A percentile compares a stretch with the other conserved stretches of the same genome.
Evolutionary conservation across 2,329 filamentous ascomycete species (phyloP).

Genomic region (Stachybotrys chartarum): DNA sequence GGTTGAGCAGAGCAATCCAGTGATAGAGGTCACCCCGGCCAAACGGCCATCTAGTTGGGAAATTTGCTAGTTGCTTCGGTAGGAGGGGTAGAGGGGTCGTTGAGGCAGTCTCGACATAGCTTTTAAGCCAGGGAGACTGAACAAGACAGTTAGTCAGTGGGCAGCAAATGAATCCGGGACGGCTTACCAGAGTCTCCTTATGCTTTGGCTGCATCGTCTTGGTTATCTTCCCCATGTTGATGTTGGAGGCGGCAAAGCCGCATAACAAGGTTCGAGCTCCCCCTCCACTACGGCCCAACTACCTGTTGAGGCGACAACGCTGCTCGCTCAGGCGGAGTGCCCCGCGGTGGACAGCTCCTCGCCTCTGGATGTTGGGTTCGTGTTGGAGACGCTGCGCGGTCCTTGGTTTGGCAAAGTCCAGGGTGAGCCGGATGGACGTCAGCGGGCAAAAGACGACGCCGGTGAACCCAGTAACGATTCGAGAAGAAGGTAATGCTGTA

Average conservation of each 20-base stretch:
- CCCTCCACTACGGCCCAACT: constrained; percentile 47
- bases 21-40: constrained; percentile 94
- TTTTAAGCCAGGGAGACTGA: constrained; percentile 80
- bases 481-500: background rate
- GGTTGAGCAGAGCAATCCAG: constrained; percentile 92
- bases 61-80: constrained; percentile 67
- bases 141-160: constrained; percentile 14
- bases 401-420: no score
- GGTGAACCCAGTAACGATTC: background rate
- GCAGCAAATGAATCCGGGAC: background rate
- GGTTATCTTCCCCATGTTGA: constrained; percentile 62
- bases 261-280: constrained; percentile 39
- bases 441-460: no score
- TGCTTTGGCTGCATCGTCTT: constrained; percentile 62
- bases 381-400: no score
- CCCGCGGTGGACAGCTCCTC: constrained; percentile 23
- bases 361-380: background rate
- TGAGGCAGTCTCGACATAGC: constrained; percentile 68
- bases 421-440: no score
- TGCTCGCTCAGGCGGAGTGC: constrained; percentile 21
- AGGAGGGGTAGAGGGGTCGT: constrained; percentile 67
- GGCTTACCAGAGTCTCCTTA: constrained; percentile 56
- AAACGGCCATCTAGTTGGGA: constrained; percentile 89
- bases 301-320: constrained; percentile 34
- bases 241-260: constrained; percentile 51